Conservation (phyloP, 371 early-diverging fungal species). For the Paraphysoderma sedebokerense region DNA sequence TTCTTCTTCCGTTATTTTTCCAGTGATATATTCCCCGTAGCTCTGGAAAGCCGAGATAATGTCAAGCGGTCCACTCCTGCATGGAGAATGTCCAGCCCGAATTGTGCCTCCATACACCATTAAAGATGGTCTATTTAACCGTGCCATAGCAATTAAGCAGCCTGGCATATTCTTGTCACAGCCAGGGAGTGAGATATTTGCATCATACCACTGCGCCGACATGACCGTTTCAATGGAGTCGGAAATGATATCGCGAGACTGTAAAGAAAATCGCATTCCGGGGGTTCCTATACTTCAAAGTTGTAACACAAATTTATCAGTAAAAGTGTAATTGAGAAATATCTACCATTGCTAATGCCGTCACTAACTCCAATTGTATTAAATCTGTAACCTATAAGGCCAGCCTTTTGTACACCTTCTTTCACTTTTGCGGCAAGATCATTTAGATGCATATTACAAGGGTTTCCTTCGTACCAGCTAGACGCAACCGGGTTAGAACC, state of each 20-base stretch:
- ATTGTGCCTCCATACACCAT: slow-evolving; percentile 92
- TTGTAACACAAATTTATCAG: too few species aligned
- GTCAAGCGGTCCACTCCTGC: slow-evolving; percentile 51
- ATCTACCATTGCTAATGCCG: slow-evolving; percentile 92
- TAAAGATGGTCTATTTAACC: slow-evolving; percentile 84
- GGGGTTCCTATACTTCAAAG: too few species aligned
- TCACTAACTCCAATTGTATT: slow-evolving; percentile 95
- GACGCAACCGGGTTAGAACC: not conserved
- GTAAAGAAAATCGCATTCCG: slow-evolving; percentile 92
- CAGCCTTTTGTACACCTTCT: slow-evolving; percentile 70
- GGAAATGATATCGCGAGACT: slow-evolving; percentile 92
- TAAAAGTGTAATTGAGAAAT: too few species aligned
- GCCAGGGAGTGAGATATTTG: slow-evolving; percentile 76
- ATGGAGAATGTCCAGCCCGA: slow-evolving; percentile 44
- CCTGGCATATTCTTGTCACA: slow-evolving; percentile 84
- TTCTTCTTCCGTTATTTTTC: slow-evolving; percentile 68
- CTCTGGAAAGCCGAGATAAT: slow-evolving; percentile 90
- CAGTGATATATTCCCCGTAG: slow-evolving; percentile 81
- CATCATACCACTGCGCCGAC: slow-evolving; percentile 92
- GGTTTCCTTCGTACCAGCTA: slow-evolving; percentile 95
- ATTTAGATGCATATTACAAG: slow-evolving; percentile 96
- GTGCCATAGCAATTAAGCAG: slow-evolving; percentile 83
- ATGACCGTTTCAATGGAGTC: slow-evolving; percentile 97
- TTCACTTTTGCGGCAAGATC: slow-evolving; percentile 77
- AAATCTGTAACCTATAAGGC: slow-evolving; percentile 84